Conservation (phyloP, 2,329 filamentous ascomycete species). For the Hypoxylon sp. region DNA sequence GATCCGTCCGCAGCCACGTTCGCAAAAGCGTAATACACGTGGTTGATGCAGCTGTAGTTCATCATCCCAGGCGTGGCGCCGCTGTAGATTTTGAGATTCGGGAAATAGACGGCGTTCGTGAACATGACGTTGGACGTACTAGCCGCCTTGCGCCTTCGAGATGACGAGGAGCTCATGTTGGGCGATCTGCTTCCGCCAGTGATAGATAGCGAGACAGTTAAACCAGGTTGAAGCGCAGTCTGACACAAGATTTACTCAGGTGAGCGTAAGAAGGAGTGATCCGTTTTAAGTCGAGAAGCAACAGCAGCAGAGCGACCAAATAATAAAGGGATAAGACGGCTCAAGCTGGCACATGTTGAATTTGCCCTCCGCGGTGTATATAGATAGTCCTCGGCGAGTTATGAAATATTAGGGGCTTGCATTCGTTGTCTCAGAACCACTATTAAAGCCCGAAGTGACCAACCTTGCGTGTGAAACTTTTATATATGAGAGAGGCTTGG, state of each 20-base stretch:
- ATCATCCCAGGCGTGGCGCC: slow-evolving; percentile 80
- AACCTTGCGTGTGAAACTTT: slow-evolving; percentile 42
- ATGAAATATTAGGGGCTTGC: slow-evolving; percentile 33
- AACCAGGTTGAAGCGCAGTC: slow-evolving; percentile 16
- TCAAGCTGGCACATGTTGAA: slow-evolving; percentile 42
- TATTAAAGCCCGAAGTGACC: slow-evolving; percentile 40
- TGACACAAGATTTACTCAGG: slow-evolving; percentile 3
- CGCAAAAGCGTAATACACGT: slow-evolving; percentile 88
- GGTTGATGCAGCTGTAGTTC: slow-evolving; percentile 82
- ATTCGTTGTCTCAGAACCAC: slow-evolving; percentile 42
- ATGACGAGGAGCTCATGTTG: slow-evolving; percentile 59
- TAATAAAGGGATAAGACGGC: slow-evolving; percentile 26
- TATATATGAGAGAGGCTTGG: slow-evolving; percentile 40
- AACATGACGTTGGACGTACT: slow-evolving; percentile 67
- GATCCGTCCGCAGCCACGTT: slow-evolving; percentile 79
- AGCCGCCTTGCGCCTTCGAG: slow-evolving; percentile 62
- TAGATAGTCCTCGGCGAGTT: slow-evolving; percentile 29
- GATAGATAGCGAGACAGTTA: slow-evolving; percentile 7
- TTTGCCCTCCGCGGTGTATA: slow-evolving; percentile 32
- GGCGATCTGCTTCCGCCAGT: neutral
- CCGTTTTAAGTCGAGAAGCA: slow-evolving; percentile 33
- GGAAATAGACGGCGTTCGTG: slow-evolving; percentile 86
- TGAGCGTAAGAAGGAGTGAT: slow-evolving; percentile 10
- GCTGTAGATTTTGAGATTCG: slow-evolving; percentile 82
- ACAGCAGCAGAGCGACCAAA: slow-evolving; percentile 21